Evolutionary conservation across 768 basidiomycete species (phyloP).

Genomic region (Hericium alpestre): DNA sequence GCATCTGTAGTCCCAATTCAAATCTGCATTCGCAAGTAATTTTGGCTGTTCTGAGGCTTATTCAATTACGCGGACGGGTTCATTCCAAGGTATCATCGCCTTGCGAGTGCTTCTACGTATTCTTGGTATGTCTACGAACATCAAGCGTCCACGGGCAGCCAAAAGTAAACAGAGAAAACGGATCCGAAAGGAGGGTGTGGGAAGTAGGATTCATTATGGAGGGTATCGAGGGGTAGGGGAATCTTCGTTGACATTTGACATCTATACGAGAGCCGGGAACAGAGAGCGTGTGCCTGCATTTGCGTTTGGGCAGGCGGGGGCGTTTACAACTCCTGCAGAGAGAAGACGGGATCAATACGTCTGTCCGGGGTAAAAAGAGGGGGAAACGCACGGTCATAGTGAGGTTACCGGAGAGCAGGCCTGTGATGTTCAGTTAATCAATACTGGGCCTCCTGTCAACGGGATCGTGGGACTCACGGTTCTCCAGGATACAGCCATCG

Average conservation of each 20-base stretch:
- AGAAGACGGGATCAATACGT: neutral
- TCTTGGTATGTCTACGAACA: too few species aligned
- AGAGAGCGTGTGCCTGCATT: neutral
- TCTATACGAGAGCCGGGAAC: neutral
- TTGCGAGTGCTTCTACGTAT: too few species aligned
- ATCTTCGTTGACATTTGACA: neutral
- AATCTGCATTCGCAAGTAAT: too few species aligned
- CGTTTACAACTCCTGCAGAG: neutral
- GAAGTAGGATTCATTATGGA: neutral
- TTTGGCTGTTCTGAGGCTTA: too few species aligned
- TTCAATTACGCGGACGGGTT: too few species aligned
- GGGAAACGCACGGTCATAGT: conserved; percentile 51
- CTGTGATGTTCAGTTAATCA: conserved; percentile 20
- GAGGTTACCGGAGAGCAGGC: conserved; percentile 75
- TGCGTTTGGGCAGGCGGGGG: neutral
- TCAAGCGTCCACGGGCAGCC: too few species aligned
- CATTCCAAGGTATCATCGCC: too few species aligned
- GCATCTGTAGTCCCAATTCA: too few species aligned
- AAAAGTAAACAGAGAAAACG: too few species aligned
- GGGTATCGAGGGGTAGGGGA: neutral
- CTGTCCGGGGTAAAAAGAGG: neutral
- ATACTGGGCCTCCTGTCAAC: neutral
- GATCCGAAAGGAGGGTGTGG: too few species aligned
- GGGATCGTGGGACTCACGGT: conserved; percentile 30
- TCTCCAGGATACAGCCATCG: conserved; percentile 63